A percentile compares a stretch with the other conserved stretches of the same genome.
phyloP scores from a whole-genome alignment of 2,329 filamentous ascomycete species.

The Hyphodiscus sp. region DNA sequence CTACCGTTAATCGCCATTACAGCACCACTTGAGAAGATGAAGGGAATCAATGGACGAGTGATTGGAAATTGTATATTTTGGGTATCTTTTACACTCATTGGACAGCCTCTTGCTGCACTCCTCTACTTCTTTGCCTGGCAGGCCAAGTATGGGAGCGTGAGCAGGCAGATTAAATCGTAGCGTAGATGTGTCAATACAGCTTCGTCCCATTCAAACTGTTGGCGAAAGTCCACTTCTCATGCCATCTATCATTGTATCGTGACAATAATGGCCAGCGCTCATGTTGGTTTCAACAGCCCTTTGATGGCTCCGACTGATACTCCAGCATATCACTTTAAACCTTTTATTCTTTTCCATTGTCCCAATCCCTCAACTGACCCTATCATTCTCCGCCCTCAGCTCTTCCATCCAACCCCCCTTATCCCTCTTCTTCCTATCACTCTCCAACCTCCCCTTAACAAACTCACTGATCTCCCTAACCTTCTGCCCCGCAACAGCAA shows the following conservation, averaged over 20 bases:
- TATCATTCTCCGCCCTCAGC: slow-evolving; percentile 70
- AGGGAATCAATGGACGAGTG: slow-evolving; percentile 67
- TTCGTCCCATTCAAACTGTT: too few relatives aligned
- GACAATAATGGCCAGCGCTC: too few relatives aligned
- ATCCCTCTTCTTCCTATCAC: slow-evolving; percentile 72
- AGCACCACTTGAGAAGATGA: slow-evolving; percentile 70
- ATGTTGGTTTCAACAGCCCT: too few relatives aligned
- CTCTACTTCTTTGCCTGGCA: slow-evolving; percentile 99
- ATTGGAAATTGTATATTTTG: slow-evolving; percentile 94
- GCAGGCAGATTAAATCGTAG: slow-evolving; percentile 25
- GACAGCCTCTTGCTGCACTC: slow-evolving; percentile 85
- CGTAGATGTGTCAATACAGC: too few relatives aligned
- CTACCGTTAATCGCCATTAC: slow-evolving; percentile 82
- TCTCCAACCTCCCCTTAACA: slow-evolving; percentile 65
- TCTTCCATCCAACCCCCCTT: slow-evolving; percentile 74
- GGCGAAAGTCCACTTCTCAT: too few relatives aligned
- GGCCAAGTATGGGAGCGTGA: slow-evolving; percentile 88
- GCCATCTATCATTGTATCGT: too few relatives aligned
- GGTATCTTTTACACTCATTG: slow-evolving; percentile 92
- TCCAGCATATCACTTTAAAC: too few relatives aligned
- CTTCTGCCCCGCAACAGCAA: slow-evolving; percentile 66
- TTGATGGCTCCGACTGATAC: not conserved
- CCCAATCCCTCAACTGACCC: not conserved
- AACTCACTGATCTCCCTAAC: slow-evolving; percentile 72
- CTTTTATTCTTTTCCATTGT: too few relatives aligned